Conservation (phyloP, 2,329 filamentous ascomycete genomes). For the Ceratocystis harringtonii region DNA sequence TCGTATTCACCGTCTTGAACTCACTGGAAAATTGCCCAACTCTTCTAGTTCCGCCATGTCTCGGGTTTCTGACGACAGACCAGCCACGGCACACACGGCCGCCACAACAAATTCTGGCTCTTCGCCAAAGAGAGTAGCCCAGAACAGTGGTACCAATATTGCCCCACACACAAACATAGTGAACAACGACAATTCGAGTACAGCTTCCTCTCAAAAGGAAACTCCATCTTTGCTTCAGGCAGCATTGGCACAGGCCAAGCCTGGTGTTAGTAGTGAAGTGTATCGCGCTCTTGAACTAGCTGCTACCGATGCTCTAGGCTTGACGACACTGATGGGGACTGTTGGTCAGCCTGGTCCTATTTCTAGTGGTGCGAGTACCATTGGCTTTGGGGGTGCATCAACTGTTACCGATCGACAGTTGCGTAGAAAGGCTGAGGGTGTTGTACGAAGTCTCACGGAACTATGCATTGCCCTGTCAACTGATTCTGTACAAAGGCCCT, state of each 20-base stretch:
- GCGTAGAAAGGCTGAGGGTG: slow-evolving; percentile 76
- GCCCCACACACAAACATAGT: slow-evolving; percentile 27
- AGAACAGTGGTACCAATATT: slow-evolving; percentile 32
- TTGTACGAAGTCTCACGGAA: slow-evolving; percentile 86
- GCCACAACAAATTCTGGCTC: slow-evolving; percentile 74
- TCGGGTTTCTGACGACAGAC: slow-evolving; percentile 61
- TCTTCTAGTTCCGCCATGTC: slow-evolving; percentile 70
- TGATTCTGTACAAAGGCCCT: slow-evolving; percentile 26
- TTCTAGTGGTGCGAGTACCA: slow-evolving; percentile 49
- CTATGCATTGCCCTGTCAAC: slow-evolving; percentile 73
- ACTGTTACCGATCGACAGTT: slow-evolving; percentile 66
- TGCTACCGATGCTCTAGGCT: slow-evolving; percentile 62
- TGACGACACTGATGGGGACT: slow-evolving; percentile 64
- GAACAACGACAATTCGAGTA: slow-evolving; percentile 30
- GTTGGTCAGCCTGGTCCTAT: slow-evolving; percentile 54
- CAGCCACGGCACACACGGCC: slow-evolving; percentile 78
- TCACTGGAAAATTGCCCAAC: slow-evolving; percentile 73
- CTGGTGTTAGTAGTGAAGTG: slow-evolving; percentile 52
- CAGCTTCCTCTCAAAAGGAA: slow-evolving; percentile 35
- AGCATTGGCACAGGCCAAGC: slow-evolving; percentile 64
- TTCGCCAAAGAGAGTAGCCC: slow-evolving; percentile 55
- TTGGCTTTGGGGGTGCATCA: slow-evolving; percentile 32
- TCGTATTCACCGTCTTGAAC: slow-evolving; percentile 74
- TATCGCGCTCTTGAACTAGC: slow-evolving; percentile 69
- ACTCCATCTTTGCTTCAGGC: slow-evolving; percentile 66